phyloP scores from a whole-genome alignment of 1,284 basidiomycete species.

The Schizophyllum amplum region DNA sequence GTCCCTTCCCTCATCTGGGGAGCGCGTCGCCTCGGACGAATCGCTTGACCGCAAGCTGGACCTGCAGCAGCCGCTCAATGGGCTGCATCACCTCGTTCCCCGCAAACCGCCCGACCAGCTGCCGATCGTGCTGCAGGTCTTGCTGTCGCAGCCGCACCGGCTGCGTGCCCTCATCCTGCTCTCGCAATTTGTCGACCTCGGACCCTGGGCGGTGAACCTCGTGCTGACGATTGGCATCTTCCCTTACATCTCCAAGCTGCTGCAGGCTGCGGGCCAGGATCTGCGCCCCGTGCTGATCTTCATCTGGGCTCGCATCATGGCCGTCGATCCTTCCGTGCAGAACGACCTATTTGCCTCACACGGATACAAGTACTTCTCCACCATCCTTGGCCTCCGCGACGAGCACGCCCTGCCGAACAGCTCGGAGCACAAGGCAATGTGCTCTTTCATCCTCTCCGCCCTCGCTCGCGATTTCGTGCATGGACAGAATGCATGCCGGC shows the following conservation, averaged over 20 bases:
- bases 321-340: constrained; percentile 91
- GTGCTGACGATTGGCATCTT: constrained; percentile 98
- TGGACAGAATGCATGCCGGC: constrained; percentile 84
- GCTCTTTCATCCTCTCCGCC: constrained; percentile 93
- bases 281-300: constrained; percentile 97
- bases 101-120: constrained; percentile 93
- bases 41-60: constrained; percentile 10
- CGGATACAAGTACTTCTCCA: constrained; percentile 87
- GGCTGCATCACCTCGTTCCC: constrained; percentile 60
- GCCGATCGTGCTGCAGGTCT: constrained; percentile 94
- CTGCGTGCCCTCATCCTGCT: constrained; percentile 94
- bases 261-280: constrained; percentile 92
- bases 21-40: constrained; percentile 16
- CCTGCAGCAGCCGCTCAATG: constrained; percentile 18
- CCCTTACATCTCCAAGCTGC: constrained; percentile 94
- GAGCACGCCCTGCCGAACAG: constrained; percentile 77
- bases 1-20: constrained; percentile 47
- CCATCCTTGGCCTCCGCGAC: constrained; percentile 63
- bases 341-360: constrained; percentile 80
- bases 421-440: constrained; percentile 98
- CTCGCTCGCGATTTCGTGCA: constrained; percentile 83
- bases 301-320: constrained; percentile 97
- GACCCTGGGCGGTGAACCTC: constrained; percentile 97
- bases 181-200: constrained; percentile 95
- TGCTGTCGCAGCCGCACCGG: constrained; percentile 94